Conservation (phyloP, 164 flowering plant species). For the Kingdonia uniflora region DNA sequence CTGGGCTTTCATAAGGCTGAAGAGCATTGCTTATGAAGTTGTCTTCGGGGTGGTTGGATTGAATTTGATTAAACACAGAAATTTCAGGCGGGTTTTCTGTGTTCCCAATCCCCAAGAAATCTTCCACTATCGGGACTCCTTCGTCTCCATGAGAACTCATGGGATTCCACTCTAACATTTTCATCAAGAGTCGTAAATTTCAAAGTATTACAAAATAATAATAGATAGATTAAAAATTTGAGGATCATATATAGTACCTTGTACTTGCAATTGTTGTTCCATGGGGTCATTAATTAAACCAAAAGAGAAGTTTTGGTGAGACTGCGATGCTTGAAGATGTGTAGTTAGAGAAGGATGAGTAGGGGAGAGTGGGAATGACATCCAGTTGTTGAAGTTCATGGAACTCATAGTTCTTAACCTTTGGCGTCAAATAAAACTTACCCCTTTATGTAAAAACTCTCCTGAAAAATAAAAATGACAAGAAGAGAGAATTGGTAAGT, state of each 20-base stretch:
- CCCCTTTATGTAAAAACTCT: too few species aligned
- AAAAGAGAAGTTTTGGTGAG: conserved; percentile 46
- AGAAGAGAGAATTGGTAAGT: not conserved
- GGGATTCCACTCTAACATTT: conserved; percentile 58
- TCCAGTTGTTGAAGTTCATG: conserved; percentile 86
- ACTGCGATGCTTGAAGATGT: conserved; percentile 33
- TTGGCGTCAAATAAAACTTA: not conserved
- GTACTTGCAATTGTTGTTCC: conserved; percentile 49
- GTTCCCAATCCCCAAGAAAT: conserved; percentile 69
- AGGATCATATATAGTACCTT: conserved; percentile 29
- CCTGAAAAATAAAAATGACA: not conserved
- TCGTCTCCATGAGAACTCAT: conserved; percentile 31
- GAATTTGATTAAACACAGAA: conserved; percentile 30
- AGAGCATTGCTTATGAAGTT: conserved; percentile 27
- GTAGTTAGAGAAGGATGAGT: conserved; percentile 40
- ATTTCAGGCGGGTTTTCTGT: conserved; percentile 46
- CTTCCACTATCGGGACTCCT: conserved; percentile 68
- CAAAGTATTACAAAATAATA: not conserved
- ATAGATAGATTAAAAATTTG: not conserved
- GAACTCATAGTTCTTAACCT: conserved; percentile 21
- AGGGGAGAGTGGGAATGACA: conserved; percentile 68
- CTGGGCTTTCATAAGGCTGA: conserved; percentile 22
- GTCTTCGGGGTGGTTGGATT: conserved; percentile 29
- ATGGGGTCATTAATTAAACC: conserved; percentile 46
- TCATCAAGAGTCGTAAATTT: not conserved